A percentile compares a stretch with the other conserved stretches of the same genome.
These are phyloP conservation scores for Xylaria polymorpha DNA, from an alignment of 2,329 filamentous ascomycete species.

Conservation along the genomic window DNA sequence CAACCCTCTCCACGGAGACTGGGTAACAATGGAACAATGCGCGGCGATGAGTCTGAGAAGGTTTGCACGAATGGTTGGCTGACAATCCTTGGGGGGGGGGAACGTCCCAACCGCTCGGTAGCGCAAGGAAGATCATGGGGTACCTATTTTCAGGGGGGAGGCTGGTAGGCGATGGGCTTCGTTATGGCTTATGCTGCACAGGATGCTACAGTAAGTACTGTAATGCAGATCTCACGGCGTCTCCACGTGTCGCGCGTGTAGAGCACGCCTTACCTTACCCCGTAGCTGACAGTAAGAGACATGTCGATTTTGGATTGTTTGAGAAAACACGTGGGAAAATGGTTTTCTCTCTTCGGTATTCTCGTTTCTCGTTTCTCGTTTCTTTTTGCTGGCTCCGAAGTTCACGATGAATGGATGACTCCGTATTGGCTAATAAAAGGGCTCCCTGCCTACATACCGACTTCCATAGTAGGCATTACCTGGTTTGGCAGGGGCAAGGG, in stretches of 20 bases:
- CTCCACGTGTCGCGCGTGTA: background rate
- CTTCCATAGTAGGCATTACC: background rate
- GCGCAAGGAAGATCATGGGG: conserved; percentile 20
- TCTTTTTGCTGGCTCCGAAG: background rate
- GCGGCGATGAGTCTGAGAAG: background rate
- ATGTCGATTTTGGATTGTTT: background rate
- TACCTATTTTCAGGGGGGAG: conserved; percentile 11
- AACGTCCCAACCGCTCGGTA: conserved; percentile 27
- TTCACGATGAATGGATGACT: background rate
- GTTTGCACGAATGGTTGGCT: background rate
- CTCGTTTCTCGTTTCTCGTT: conserved; percentile 1
- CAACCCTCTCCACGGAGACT: background rate
- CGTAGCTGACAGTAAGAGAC: background rate
- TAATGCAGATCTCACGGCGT: background rate
- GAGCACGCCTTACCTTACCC: background rate
- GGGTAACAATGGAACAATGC: background rate
- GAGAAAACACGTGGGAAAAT: background rate
- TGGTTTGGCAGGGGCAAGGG: conserved; percentile 2
- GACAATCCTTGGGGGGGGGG: background rate
- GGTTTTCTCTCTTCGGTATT: background rate
- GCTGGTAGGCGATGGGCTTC: conserved; percentile 17
- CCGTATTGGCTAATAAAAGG: background rate
- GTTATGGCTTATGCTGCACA: background rate
- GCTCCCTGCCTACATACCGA: background rate
- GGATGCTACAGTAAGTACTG: too few relatives aligned